phyloP scores from a whole-genome alignment of 1,139 yeast genomes.

The Magnusiomyces ingens region DNA sequence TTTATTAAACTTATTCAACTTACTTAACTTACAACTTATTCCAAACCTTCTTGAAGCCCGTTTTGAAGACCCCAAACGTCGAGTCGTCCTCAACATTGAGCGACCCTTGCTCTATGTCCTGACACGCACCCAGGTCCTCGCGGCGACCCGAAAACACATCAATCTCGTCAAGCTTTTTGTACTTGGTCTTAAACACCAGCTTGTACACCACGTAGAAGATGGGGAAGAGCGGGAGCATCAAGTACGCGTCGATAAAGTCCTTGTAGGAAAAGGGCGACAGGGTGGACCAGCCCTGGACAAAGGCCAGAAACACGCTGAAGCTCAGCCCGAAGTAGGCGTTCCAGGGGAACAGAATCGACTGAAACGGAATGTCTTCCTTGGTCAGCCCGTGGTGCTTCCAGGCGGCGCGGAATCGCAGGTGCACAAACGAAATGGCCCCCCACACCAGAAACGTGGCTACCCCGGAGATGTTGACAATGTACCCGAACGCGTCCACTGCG shows the following conservation, averaged over 20 bases:
- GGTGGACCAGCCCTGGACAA: slow-evolving; percentile 64
- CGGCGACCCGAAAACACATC: slow-evolving; percentile 41
- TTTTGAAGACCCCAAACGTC: neutral
- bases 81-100: neutral
- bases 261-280: slow-evolving; percentile 55
- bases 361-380: slow-evolving; percentile 46
- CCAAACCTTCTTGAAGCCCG: neutral
- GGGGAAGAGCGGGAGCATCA: slow-evolving; percentile 52
- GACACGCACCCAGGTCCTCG: slow-evolving; percentile 24
- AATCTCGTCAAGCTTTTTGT: slow-evolving; percentile 38
- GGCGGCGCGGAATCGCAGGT: slow-evolving; percentile 47
- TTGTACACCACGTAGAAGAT: slow-evolving; percentile 40
- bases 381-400: slow-evolving; percentile 44
- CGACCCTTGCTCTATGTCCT: neutral
- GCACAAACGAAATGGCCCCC: slow-evolving; percentile 44
- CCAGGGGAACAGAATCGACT: slow-evolving; percentile 48
- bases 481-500: slow-evolving; percentile 70
- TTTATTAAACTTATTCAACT: too few relatives aligned
- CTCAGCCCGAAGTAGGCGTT: slow-evolving; percentile 46
- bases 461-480: slow-evolving; percentile 75
- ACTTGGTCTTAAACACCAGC: slow-evolving; percentile 39
- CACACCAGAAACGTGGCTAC: slow-evolving; percentile 50
- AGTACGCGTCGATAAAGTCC: slow-evolving; percentile 58
- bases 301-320: slow-evolving; percentile 47
- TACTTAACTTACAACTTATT: neutral